Evolutionary conservation across 305 asterid genomes (phyloP).

Genomic region (Ajuga reptans): DNA sequence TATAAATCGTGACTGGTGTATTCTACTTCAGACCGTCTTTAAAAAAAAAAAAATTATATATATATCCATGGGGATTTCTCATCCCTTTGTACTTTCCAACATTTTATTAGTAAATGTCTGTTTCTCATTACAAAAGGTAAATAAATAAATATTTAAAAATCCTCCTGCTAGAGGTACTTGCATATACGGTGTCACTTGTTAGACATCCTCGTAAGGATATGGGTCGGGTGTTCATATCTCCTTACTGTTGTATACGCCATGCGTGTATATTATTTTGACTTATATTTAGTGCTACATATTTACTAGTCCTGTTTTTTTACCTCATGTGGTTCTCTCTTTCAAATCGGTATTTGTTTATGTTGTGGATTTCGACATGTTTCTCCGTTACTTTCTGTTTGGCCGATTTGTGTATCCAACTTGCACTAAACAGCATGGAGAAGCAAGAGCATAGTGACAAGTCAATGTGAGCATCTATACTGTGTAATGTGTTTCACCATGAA

Average conservation of each 20-base stretch:
- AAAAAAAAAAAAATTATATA: too few relatives aligned
- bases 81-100: not conserved
- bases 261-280: not conserved
- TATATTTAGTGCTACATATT: constrained; percentile 1
- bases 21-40: not conserved
- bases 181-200: not conserved
- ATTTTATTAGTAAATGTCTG: too few relatives aligned
- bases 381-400: constrained; percentile 6
- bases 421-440: not conserved
- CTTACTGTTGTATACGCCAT: not conserved
- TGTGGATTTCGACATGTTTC: constrained; percentile 1
- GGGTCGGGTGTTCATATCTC: too few relatives aligned
- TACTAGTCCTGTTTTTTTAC: not conserved
- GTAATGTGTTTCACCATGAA: not conserved
- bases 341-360: not conserved
- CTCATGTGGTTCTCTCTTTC: not conserved
- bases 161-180: not conserved
- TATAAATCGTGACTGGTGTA: not conserved
- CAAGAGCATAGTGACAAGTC: not conserved
- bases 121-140: too few relatives aligned
- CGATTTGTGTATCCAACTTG: not conserved
- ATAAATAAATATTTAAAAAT: too few relatives aligned
- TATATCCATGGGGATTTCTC: not conserved
- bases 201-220: too few relatives aligned
- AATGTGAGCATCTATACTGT: not conserved